Evolutionary conservation across 1,284 basidiomycete species (phyloP).

Genomic region (Sporisorium iseilematis-ciliati): DNA sequence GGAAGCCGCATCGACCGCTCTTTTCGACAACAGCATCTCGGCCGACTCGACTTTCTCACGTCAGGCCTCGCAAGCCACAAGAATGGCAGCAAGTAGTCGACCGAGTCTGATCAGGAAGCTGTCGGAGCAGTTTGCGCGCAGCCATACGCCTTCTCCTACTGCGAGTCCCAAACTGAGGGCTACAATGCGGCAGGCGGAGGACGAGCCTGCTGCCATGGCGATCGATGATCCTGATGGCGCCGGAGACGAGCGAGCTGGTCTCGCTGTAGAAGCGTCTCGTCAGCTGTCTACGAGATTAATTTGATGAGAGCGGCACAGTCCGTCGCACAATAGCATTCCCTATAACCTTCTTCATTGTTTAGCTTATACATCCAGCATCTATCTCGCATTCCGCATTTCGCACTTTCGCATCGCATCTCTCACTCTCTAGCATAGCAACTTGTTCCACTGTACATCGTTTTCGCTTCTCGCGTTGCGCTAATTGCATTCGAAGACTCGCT

Average conservation of each 20-base stretch:
- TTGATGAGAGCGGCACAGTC: slow-evolving; percentile 10
- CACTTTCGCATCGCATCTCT: slow-evolving; percentile 2
- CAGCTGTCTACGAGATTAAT: slow-evolving; percentile 19
- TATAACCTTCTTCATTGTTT: neutral
- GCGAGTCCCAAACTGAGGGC: slow-evolving; percentile 29
- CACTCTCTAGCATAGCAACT: slow-evolving; percentile 1
- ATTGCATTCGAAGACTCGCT: neutral
- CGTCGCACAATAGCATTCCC: neutral
- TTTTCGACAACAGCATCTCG: neutral
- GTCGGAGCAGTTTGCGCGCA: slow-evolving; percentile 35
- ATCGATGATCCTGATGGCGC: slow-evolving; percentile 12
- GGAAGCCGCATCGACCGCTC: neutral
- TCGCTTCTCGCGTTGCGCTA: neutral
- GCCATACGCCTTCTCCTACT: slow-evolving; percentile 29
- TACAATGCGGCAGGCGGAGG: slow-evolving; percentile 3
- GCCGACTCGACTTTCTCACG: slow-evolving; percentile 15
- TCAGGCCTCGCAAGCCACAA: neutral
- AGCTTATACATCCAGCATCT: neutral
- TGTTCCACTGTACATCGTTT: neutral
- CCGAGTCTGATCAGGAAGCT: slow-evolving; percentile 41
- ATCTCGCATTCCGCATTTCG: slow-evolving; percentile 5
- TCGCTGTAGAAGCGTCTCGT: neutral
- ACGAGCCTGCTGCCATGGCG: slow-evolving; percentile 16
- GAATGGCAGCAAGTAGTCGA: slow-evolving; percentile 2
- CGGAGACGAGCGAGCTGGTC: neutral